These are phyloP conservation scores for Stagonosporopsis vannaccii DNA, from an alignment of 2,329 filamentous ascomycete genomes.

Conservation along the genomic window DNA sequence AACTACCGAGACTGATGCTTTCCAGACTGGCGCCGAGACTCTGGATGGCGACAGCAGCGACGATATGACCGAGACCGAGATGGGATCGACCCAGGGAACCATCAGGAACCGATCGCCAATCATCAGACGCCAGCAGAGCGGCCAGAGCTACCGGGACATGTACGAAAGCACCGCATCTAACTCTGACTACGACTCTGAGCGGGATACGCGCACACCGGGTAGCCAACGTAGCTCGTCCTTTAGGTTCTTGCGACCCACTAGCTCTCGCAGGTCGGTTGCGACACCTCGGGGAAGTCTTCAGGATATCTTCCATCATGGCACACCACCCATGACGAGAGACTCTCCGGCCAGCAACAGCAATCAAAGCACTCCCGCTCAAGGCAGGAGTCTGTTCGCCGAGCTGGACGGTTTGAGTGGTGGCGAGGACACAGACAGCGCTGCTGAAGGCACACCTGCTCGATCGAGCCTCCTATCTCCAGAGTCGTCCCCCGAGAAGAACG, in stretches of 20 bases:
- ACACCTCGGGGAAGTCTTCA: slow-evolving; percentile 59
- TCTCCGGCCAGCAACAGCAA: slow-evolving; percentile 58
- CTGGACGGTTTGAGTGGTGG: slow-evolving; percentile 81
- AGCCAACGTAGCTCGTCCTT: slow-evolving; percentile 71
- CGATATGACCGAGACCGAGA: slow-evolving; percentile 86
- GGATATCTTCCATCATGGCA: slow-evolving; percentile 65
- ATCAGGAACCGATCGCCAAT: slow-evolving; percentile 52
- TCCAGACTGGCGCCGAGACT: slow-evolving; percentile 88
- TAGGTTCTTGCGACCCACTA: slow-evolving; percentile 73
- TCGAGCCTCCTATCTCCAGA: slow-evolving; percentile 43
- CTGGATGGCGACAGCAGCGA: slow-evolving; percentile 75
- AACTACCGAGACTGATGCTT: slow-evolving; percentile 88
- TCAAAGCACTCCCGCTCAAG: slow-evolving; percentile 57
- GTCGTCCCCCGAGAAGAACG: slow-evolving; percentile 42
- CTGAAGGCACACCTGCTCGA: slow-evolving; percentile 46
- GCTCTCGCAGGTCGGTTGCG: slow-evolving; percentile 61
- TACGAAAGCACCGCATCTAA: slow-evolving; percentile 90
- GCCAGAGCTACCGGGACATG: slow-evolving; percentile 65
- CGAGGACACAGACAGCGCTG: slow-evolving; percentile 60
- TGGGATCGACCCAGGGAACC: slow-evolving; percentile 43
- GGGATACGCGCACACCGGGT: slow-evolving; percentile 66
- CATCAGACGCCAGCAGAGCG: slow-evolving; percentile 55
- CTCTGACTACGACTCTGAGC: slow-evolving; percentile 76
- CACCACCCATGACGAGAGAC: slow-evolving; percentile 64
- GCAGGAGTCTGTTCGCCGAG: slow-evolving; percentile 90